phyloP scores from a whole-genome alignment of 1,284 basidiomycete species.

The Trametes sp. region DNA sequence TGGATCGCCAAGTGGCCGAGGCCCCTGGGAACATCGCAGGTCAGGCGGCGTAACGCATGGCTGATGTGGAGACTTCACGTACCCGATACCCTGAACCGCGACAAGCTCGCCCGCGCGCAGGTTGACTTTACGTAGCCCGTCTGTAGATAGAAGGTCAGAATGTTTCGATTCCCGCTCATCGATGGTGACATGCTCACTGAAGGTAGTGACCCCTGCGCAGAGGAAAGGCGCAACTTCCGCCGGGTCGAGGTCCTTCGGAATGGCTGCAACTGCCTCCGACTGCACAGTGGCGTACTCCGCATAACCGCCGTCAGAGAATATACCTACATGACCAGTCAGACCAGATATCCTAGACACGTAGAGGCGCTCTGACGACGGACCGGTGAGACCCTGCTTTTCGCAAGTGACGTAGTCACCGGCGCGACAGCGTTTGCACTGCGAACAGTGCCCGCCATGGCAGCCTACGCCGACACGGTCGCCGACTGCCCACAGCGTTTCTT shows the following conservation, averaged over 20 bases:
- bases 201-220: conserved; percentile 45
- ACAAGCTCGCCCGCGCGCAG: conserved; percentile 30
- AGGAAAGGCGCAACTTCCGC: conserved; percentile 49
- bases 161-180: background rate
- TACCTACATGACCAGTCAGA: conserved; percentile 29
- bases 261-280: conserved; percentile 42
- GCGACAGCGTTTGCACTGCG: conserved; percentile 29
- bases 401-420: conserved; percentile 30
- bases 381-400: conserved; percentile 20
- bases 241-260: conserved; percentile 44
- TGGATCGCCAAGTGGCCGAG: conserved; percentile 41
- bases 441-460: conserved; percentile 36
- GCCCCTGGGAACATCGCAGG: conserved; percentile 25
- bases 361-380: background rate
- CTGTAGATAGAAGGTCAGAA: conserved; percentile 1
- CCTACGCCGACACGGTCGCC: conserved; percentile 36
- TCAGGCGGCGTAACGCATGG: background rate
- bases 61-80: conserved; percentile 1
- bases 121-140: conserved; percentile 44
- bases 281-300: conserved; percentile 47
- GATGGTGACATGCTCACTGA: conserved; percentile 30
- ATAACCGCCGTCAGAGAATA: conserved; percentile 46
- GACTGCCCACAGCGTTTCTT: conserved; percentile 30
- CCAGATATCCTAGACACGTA: too few relatives aligned
- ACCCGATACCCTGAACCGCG: conserved; percentile 42